These are phyloP conservation scores for Chaetomium tenue DNA, from an alignment of 495 filamentous ascomycete genomes.

Conservation along the genomic window DNA sequence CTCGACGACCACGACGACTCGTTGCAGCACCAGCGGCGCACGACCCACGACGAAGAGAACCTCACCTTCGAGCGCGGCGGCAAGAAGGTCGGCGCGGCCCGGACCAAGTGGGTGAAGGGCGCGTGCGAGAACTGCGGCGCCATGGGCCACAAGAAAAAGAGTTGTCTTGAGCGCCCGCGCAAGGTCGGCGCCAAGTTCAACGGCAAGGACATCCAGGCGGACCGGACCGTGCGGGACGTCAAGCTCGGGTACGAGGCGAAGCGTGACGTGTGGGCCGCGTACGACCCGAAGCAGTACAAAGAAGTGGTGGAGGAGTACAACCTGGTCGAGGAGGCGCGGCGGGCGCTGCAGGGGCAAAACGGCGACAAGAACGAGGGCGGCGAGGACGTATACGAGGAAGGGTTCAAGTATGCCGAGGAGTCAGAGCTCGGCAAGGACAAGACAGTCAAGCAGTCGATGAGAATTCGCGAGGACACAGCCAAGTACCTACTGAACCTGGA, in stretches of 20 bases:
- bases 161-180: slow-evolving; percentile 84
- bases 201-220: slow-evolving; percentile 87
- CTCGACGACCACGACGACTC: slow-evolving; percentile 76
- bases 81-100: slow-evolving; percentile 72
- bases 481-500: slow-evolving; percentile 96
- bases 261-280: slow-evolving; percentile 95
- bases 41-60: slow-evolving; percentile 57
- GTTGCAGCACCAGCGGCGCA: slow-evolving; percentile 93
- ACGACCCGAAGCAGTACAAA: slow-evolving; percentile 82
- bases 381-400: slow-evolving; percentile 37
- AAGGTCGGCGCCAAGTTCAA: slow-evolving; percentile 92
- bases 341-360: slow-evolving; percentile 45
- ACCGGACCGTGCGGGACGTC: slow-evolving; percentile 83
- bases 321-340: slow-evolving; percentile 78
- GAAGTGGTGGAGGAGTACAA: slow-evolving; percentile 85
- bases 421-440: slow-evolving; percentile 95
- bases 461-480: slow-evolving; percentile 95
- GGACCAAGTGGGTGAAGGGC: slow-evolving; percentile 96
- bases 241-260: slow-evolving; percentile 97
- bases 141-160: slow-evolving; percentile 92
- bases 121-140: slow-evolving; percentile 98
- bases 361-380: slow-evolving; percentile 52
- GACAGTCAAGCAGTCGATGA: slow-evolving; percentile 80
- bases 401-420: slow-evolving; percentile 82
- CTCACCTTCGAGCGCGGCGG: slow-evolving; percentile 63